Evolutionary conservation across 2,329 filamentous ascomycete species (phyloP).

Genomic region (Uncinocarpus reesii): DNA sequence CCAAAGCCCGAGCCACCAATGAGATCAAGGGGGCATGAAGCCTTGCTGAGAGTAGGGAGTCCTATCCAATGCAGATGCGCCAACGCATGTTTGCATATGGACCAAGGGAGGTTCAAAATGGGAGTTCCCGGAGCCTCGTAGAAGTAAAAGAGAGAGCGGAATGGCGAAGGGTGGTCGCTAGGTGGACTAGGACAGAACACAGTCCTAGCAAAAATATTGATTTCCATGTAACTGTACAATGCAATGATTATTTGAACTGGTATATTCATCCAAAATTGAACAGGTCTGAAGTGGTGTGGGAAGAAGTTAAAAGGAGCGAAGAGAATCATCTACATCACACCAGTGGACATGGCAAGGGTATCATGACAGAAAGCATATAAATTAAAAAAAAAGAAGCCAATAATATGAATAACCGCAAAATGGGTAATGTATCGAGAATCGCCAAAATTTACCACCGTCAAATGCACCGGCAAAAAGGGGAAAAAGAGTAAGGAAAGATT

Average conservation of each 20-base stretch:
- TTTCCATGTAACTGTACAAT: too few relatives aligned
- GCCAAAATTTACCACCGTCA: not conserved
- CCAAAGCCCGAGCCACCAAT: not conserved
- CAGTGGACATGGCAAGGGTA: conserved; percentile 7
- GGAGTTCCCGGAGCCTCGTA: not conserved
- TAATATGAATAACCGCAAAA: not conserved
- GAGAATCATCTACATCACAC: not conserved
- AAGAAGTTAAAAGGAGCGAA: not conserved
- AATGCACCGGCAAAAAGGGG: not conserved
- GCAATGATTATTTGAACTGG: too few relatives aligned
- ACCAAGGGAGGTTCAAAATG: not conserved
- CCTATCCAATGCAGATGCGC: not conserved
- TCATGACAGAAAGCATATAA: conserved; percentile 4
- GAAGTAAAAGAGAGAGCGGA: too few relatives aligned
- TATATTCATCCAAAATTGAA: too few relatives aligned
- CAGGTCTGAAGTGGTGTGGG: not conserved
- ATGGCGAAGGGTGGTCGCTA: too few relatives aligned
- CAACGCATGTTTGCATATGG: not conserved
- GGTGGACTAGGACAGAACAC: too few relatives aligned
- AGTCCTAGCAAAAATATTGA: too few relatives aligned
- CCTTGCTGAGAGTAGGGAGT: not conserved
- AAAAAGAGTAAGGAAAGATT: not conserved
- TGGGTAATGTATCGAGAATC: too few relatives aligned
- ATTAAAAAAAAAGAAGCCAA: not conserved
- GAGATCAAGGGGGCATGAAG: not conserved